Evolutionary conservation across 1,139 yeast species (phyloP), one percentile per base, ranked within the genome.

Genomic region (Scheffersomyces titani): DNA sequence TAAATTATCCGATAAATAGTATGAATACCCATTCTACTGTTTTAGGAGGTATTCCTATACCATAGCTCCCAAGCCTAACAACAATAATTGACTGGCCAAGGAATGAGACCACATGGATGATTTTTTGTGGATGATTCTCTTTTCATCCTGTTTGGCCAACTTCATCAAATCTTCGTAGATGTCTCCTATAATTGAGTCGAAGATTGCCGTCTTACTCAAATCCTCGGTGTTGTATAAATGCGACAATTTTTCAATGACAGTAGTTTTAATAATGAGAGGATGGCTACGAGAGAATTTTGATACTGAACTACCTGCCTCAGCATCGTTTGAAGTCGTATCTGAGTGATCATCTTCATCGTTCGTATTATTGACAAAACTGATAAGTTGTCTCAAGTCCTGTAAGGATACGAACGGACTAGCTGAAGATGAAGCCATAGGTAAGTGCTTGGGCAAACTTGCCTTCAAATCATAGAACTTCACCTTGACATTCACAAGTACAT

Each of bases 401-500:
- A 85, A 70, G 1, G 88, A 77, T 3, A 88, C 72, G 56, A 86
- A 86, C 19, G 88, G 86, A 40, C 82, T 77, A 0, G 81, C 80
- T 1, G 84, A 78, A 1, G 82, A 67, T 1, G 86, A 74, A 19
- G 88, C 77, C 55, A 65, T 64, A 2, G 94, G 93, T 40, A 85
- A 68, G 18, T 72, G 70, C 19, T 73, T 64, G 0, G 93, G 91
- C 51, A 83, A 68, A 11, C 77, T 73, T 1, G 92, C 92, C 61
- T 81, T 84, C 58, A 89, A 72, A 62, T 88, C 88, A 55, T 76
- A 77, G 64, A 89, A 86, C 59, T 83, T 86, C 24, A 89, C 77
- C 61, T 84, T 87, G 61, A 87, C 81, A 65, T 88, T 89, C 52
- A 88, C 80, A 52, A 89, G 83, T 21, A 87, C 85, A 66, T 89